Evolutionary conservation across 441 rosid genomes (phyloP).

Genomic region (Populus hybrid): DNA sequence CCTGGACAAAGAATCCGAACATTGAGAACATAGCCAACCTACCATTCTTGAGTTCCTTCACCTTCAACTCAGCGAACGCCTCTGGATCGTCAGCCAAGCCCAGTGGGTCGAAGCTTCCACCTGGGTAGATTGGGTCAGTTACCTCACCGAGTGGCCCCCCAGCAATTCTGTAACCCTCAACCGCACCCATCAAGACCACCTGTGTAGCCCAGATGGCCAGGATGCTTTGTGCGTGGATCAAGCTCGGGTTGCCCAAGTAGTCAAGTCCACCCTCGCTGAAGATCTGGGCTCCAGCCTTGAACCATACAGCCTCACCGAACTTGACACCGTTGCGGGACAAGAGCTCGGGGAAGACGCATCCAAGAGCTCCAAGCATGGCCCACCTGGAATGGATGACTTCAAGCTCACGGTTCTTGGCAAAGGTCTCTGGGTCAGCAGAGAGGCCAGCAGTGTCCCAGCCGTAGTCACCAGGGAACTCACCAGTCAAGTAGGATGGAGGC

Average conservation of each 20-base stretch:
- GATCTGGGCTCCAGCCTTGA: no score
- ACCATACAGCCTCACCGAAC: no score
- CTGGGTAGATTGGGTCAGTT: constrained; percentile 59
- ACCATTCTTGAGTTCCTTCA: constrained; percentile 73
- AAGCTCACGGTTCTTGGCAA: no score
- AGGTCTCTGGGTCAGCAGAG: no score
- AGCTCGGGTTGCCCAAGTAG: constrained; percentile 31
- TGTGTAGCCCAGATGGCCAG: constrained; percentile 76
- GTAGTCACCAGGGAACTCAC: no score
- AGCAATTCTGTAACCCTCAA: constrained; percentile 68
- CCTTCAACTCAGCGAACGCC: constrained; percentile 67
- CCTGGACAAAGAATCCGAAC: constrained; percentile 75
- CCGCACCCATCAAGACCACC: constrained; percentile 66
- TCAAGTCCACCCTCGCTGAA: no score
- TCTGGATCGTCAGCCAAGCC: constrained; percentile 72
- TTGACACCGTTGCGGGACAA: no score
- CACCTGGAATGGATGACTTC: no score
- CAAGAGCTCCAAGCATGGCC: no score
- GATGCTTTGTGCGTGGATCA: constrained; percentile 73
- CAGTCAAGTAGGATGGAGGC: no score
- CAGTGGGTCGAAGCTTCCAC: constrained; percentile 79
- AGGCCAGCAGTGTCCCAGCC: no score
- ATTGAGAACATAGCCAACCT: constrained; percentile 77
- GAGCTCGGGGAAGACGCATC: no score
- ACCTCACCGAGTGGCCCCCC: constrained; percentile 72